phyloP scores from a whole-genome alignment of 306 rosid species.

The Sicyos baderoa region DNA sequence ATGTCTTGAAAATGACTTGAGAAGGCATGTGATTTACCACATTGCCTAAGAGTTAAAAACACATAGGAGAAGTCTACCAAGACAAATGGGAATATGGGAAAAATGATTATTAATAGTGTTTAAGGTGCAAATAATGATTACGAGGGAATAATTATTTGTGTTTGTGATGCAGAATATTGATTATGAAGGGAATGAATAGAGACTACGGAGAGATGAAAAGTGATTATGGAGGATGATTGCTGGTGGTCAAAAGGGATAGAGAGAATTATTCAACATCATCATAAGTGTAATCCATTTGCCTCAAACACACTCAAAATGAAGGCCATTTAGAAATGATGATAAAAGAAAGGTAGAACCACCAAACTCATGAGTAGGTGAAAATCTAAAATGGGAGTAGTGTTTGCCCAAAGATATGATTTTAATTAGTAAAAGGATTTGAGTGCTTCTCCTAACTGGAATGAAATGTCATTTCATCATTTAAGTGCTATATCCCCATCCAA shows the following conservation, averaged over 20 bases:
- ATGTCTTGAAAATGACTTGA: not conserved
- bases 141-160: too few relatives aligned
- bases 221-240: too few relatives aligned
- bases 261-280: too few relatives aligned
- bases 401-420: conserved; percentile 6
- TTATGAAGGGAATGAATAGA: too few relatives aligned
- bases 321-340: not conserved
- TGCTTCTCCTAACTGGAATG: conserved; percentile 16
- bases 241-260: too few relatives aligned
- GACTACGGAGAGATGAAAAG: too few relatives aligned
- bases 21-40: conserved; percentile 4
- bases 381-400: not conserved
- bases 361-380: conserved; percentile 8
- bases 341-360: conserved; percentile 8
- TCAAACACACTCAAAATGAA: too few relatives aligned
- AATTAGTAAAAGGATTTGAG: conserved; percentile 4
- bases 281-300: too few relatives aligned
- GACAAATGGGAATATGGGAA: too few relatives aligned
- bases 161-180: too few relatives aligned
- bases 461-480: not conserved
- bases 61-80: not conserved
- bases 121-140: too few relatives aligned
- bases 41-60: not conserved
- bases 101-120: too few relatives aligned
- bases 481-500: not conserved